Percentiles rank a stretch among this genome's conserved stretches.
phyloP scores from a whole-genome alignment of 75 land plant species.

The Pinus tabuliformis region DNA sequence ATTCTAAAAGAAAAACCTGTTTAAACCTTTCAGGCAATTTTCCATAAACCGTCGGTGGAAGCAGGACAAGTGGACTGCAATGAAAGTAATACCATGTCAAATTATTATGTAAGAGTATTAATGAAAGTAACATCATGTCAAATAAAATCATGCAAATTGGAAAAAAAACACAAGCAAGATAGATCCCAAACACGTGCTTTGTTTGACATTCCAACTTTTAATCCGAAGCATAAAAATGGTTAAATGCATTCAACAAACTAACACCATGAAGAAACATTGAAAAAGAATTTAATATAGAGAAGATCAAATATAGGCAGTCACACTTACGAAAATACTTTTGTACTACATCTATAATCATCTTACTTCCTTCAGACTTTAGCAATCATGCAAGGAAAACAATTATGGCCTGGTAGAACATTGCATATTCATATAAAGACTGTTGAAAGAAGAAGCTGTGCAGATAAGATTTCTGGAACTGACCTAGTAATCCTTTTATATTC shows the following conservation, averaged over 20 bases:
- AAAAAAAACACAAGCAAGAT: neutral
- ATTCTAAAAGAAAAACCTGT: slow-evolving; percentile 71
- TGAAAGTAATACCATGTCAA: slow-evolving; percentile 5
- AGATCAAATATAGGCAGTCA: neutral
- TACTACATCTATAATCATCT: neutral
- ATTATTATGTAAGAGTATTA: neutral
- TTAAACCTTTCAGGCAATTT: slow-evolving; percentile 75
- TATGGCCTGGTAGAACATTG: neutral
- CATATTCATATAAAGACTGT: slow-evolving; percentile 1
- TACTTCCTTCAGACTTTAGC: neutral
- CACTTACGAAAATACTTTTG: neutral
- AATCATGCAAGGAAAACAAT: neutral
- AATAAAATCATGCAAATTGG: neutral
- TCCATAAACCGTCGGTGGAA: slow-evolving; percentile 67
- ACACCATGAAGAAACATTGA: neutral
- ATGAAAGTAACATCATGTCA: slow-evolving; percentile 6
- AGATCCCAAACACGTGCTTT: neutral
- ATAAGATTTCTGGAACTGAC: slow-evolving; percentile 21
- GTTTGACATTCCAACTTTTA: neutral
- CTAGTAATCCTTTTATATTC: slow-evolving; percentile 79
- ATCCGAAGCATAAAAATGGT: neutral
- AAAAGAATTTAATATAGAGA: neutral
- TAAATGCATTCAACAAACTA: neutral
- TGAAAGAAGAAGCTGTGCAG: neutral
- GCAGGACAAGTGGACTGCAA: slow-evolving; percentile 81